Evolutionary conservation across 768 basidiomycete species (phyloP), one percentile per base, ranked within the genome.

Genomic region (Russula ochroleuca): DNA sequence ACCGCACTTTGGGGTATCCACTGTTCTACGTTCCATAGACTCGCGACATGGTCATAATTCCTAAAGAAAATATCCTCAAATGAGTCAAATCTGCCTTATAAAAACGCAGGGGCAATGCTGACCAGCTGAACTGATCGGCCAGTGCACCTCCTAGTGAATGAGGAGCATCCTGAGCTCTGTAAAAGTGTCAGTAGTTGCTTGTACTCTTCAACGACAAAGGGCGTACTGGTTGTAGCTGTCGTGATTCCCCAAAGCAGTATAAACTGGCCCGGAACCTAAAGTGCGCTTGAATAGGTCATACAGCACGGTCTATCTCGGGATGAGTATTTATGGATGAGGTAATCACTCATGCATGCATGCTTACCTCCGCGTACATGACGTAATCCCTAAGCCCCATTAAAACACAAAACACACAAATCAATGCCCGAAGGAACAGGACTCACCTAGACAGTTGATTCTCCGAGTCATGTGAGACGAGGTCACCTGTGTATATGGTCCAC

Each of bases 21-120:
- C 2, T 80, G 70, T 69, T 91, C 82, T 62, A 87, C 80, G 67
- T 85, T 71, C 89, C 89, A 92, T 3, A 92, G 80, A 0, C 75
- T 69, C 23, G 90, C 81, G 57, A 92, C 77, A 67, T 90, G 88
- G 62, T 90, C 83, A 68, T 92, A 92, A 69, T 91, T 83, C 90
- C 88, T 88, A 43, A 15, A 52, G 2, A 28, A 25, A 52, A 21
- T 40, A 25, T 60, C 38, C 21, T 43, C 28, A 63, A 33, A 59
- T 40, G 5, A 31, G 5, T 43, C 28, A 63, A 33, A 59, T 40
- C 7, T 35, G 5, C 38, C 15, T 10, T 58, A 37, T 19, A 45
- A 25, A 19, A 31, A 19, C 43, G 21, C 28, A 13, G 8, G 6
- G 14, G 3, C 40, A 65, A 48, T 47, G 21, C 76, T 25, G 68